These are phyloP conservation scores for Lactarius pseudohatsudake DNA, from an alignment of 768 basidiomycete genomes.

Conservation along the genomic window DNA sequence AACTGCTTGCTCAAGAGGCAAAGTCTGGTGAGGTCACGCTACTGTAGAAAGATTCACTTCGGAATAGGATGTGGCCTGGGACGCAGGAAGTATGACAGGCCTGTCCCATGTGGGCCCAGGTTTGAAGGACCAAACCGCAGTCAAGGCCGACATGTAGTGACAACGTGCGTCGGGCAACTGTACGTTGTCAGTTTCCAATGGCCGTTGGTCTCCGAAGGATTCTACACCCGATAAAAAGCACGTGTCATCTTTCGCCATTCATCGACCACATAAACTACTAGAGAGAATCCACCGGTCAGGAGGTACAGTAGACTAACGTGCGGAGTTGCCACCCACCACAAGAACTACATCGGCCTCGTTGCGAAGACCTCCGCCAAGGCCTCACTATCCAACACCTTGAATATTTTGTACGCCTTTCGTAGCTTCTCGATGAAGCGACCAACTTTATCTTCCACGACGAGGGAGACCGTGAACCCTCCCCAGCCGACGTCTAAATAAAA, in stretches of 20 bases:
- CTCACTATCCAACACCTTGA: conserved; percentile 56
- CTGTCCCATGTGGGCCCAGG: background rate
- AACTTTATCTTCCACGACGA: conserved; percentile 66
- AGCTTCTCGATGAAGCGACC: conserved; percentile 63
- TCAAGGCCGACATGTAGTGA: too few species aligned
- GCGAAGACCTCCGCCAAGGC: conserved; percentile 71
- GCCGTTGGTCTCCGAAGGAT: too few species aligned
- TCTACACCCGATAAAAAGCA: background rate
- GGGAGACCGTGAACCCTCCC: conserved; percentile 88
- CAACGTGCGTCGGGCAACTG: background rate
- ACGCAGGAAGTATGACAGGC: too few species aligned
- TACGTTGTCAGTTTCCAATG: background rate
- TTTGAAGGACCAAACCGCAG: too few species aligned
- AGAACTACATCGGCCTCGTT: conserved; percentile 77
- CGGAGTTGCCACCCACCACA: conserved; percentile 54
- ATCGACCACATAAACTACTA: background rate
- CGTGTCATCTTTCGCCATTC: background rate
- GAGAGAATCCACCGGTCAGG: background rate
- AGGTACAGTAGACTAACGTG: background rate
- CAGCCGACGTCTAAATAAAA: conserved; percentile 70
- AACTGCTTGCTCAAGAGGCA: too few species aligned
- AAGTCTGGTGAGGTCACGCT: too few species aligned
- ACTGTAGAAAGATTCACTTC: too few species aligned
- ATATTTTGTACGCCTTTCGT: conserved; percentile 41
- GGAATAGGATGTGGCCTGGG: too few species aligned